Conservation (phyloP, 768 basidiomycete species). For the Termitomyces sp. region DNA sequence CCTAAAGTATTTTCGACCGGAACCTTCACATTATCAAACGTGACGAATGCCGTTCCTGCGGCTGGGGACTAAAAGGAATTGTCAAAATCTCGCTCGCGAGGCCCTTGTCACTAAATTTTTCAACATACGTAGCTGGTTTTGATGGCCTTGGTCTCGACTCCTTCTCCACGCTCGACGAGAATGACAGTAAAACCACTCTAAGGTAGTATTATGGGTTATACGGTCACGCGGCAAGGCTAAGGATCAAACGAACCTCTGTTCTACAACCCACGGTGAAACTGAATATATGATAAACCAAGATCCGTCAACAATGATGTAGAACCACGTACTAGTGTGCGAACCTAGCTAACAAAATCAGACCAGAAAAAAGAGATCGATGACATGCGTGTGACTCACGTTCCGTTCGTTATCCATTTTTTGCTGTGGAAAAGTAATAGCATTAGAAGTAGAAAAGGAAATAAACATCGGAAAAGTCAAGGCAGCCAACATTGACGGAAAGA, state of each 20-base stretch:
- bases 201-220: background rate
- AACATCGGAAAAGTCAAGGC: background rate
- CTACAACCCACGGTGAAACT: constrained; percentile 67
- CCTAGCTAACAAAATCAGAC: constrained; percentile 16
- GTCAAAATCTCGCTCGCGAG: background rate
- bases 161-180: constrained; percentile 75
- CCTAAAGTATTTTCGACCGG: constrained; percentile 84
- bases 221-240: background rate
- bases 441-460: background rate
- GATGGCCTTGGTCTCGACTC: constrained; percentile 80
- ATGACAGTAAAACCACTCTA: constrained; percentile 77
- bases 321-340: constrained; percentile 38
- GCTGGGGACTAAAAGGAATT: constrained; percentile 45
- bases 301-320: background rate
- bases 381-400: constrained; percentile 36
- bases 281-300: background rate
- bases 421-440: constrained; percentile 18
- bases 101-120: background rate
- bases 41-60: constrained; percentile 77
- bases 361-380: background rate
- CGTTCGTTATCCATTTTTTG: constrained; percentile 87
- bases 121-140: constrained; percentile 55
- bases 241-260: constrained; percentile 34
- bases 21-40: constrained; percentile 78
- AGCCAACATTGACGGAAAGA: background rate